Evolutionary conservation across 495 filamentous ascomycete genomes (phyloP).

Genomic region (Aspergillus diversus): DNA sequence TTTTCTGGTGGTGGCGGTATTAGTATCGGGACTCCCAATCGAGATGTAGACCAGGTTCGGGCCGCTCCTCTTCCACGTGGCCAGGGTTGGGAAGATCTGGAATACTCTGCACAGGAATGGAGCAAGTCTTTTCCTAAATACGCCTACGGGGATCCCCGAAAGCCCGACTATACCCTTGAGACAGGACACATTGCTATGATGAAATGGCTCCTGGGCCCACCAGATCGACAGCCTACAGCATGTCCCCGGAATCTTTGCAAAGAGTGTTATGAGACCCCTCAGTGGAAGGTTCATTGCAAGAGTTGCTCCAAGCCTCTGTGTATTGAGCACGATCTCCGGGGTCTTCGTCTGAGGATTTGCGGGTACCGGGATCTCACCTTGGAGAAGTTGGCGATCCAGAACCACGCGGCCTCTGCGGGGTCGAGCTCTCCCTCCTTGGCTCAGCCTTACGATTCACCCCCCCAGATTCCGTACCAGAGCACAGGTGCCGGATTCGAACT

Average conservation of each 20-base stretch:
- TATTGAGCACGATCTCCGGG: conserved; percentile 66
- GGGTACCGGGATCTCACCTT: conserved; percentile 60
- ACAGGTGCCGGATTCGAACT: conserved; percentile 30
- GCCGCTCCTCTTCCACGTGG: conserved; percentile 59
- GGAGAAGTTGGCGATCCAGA: conserved; percentile 52
- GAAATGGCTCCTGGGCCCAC: conserved; percentile 51
- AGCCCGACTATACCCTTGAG: conserved; percentile 46
- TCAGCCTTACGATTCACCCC: conserved; percentile 18
- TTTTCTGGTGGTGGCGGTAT: conserved; percentile 67
- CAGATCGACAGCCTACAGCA: conserved; percentile 49
- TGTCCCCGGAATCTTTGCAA: conserved; percentile 64
- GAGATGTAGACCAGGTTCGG: conserved; percentile 59
- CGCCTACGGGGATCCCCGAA: conserved; percentile 47
- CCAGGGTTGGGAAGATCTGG: conserved; percentile 59
- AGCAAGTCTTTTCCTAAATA: conserved; percentile 50
- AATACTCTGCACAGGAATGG: conserved; percentile 50
- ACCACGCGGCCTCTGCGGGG: conserved; percentile 22
- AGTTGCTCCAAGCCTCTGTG: conserved; percentile 61
- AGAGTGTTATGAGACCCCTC: conserved; percentile 59
- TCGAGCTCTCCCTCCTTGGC: conserved; percentile 12
- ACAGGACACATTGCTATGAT: conserved; percentile 56
- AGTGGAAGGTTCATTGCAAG: conserved; percentile 63
- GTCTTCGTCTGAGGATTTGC: conserved; percentile 60
- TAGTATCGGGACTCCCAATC: conserved; percentile 55
- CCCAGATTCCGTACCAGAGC: conserved; percentile 8